These are phyloP conservation scores for Saccharomycopsis crataegensis DNA, from an alignment of 1,139 yeast species.

Conservation along the genomic window DNA sequence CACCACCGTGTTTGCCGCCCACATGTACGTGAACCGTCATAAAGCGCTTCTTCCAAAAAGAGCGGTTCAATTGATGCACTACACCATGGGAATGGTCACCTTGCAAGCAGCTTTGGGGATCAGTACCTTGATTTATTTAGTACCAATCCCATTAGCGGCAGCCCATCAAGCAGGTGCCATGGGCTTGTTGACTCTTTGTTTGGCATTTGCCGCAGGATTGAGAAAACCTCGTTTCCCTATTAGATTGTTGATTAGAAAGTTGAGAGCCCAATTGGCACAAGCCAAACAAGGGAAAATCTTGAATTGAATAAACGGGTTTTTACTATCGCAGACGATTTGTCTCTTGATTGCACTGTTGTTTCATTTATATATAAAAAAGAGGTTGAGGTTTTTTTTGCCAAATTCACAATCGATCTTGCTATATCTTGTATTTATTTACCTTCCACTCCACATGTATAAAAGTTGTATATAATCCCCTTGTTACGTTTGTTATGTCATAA, in stretches of 20 bases:
- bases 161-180: conserved; percentile 97
- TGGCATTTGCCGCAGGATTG: conserved; percentile 62
- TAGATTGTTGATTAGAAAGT: conserved; percentile 26
- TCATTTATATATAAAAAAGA: too few species aligned
- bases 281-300: too few species aligned
- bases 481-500: too few species aligned
- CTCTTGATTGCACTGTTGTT: too few species aligned
- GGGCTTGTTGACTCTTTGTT: conserved; percentile 72
- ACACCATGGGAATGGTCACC: conserved; percentile 73
- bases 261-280: neutral
- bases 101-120: conserved; percentile 85
- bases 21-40: conserved; percentile 49
- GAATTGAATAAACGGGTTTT: too few species aligned
- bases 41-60: conserved; percentile 57
- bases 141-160: conserved; percentile 90
- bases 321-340: too few species aligned
- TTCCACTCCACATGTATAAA: too few species aligned
- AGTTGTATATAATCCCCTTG: too few species aligned
- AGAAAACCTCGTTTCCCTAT: conserved; percentile 56
- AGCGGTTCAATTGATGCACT: conserved; percentile 51
- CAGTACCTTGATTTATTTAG: conserved; percentile 74
- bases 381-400: too few species aligned
- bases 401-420: too few species aligned
- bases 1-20: conserved; percentile 58
- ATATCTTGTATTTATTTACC: too few species aligned